Percentiles rank a stretch among this genome's conserved stretches.
Evolutionary conservation across 805 yeast genomes (phyloP).

Genomic region (Teunomyces panamensis): DNA sequence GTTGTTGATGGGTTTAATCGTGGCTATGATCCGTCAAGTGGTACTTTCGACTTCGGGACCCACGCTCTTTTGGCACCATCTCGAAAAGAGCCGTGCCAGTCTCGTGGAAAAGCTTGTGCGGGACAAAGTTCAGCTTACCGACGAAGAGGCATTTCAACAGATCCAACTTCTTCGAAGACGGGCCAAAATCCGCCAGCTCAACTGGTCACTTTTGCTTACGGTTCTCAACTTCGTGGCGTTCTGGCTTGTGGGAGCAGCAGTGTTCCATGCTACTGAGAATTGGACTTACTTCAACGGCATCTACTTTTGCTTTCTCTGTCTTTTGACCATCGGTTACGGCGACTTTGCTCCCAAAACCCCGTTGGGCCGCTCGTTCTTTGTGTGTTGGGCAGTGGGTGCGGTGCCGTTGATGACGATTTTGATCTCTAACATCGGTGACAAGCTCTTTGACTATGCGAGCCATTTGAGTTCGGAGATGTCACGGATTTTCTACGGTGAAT

Average conservation of each 20-base stretch:
- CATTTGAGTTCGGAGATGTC: constrained; percentile 10
- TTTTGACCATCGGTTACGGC: constrained; percentile 85
- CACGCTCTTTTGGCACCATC: constrained; percentile 61
- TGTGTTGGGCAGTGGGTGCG: constrained; percentile 78
- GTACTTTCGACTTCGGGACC: constrained; percentile 61
- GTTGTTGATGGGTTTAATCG: constrained; percentile 67
- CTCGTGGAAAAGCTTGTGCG: constrained; percentile 21
- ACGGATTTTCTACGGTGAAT: constrained; percentile 5
- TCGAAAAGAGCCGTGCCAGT: constrained; percentile 49
- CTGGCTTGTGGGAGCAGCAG: constrained; percentile 72
- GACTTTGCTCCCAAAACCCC: constrained; percentile 60
- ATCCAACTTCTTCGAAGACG: constrained; percentile 52
- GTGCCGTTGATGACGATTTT: constrained; percentile 85
- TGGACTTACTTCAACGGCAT: constrained; percentile 72
- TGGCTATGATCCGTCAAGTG: constrained; percentile 66
- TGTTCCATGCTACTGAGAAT: constrained; percentile 55
- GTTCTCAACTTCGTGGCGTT: constrained; percentile 49
- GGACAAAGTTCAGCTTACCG: constrained; percentile 23
- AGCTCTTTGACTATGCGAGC: constrained; percentile 35
- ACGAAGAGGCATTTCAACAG: constrained; percentile 49
- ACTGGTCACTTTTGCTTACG: constrained; percentile 38
- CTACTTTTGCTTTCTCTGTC: constrained; percentile 75
- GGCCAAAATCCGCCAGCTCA: constrained; percentile 38
- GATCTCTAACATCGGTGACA: constrained; percentile 70
- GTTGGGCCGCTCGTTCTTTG: constrained; percentile 71